Base-by-base conservation (phyloP, 352 stramenopile species). In the Phytophthora citricola region DNA sequence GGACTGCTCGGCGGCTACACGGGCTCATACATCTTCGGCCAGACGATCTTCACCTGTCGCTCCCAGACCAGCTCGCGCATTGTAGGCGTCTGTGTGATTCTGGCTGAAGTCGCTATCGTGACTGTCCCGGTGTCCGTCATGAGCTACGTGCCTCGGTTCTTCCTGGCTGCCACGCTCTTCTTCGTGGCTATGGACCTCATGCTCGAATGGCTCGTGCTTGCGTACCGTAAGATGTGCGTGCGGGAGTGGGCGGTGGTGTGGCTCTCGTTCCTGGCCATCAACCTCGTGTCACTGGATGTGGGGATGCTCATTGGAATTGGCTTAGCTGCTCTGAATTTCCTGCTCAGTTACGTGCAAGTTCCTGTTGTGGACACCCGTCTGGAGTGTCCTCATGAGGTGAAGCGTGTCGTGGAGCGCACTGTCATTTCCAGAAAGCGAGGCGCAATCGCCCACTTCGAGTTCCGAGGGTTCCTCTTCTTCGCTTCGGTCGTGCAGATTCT, bases 11-110 rank as follows among this genome's bases (percentile, higher is more conserved):
- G 97, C 24, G 97, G 97, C 49, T 99, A 98, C 83, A 99, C 97
- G 17, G 97, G 97, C 14, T 98, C 85, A 17, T 99, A 99, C 76
- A 99, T 99, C 64, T 99, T 99, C 75, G 97, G 81, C 27, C 97
- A 99, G 83, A 99, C 94, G 29, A 98, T 99, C 63, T 99, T 99
- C 78, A 98, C 96, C 20, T 98, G 92, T 69, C 83, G 92, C 12
- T 96, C 92, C 61, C 84, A 87, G 49, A 89, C 89, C 66, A 91
- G 97, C 66, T 94, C 84, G 40, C 76, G 92, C 17, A 84, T 95
- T 55, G 93, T 98, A 48, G 94, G 94, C 54, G 34, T 96, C 0
- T 88, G 95, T 41, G 91, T 98, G 57, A 93, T 96, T 45, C 22
- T 87, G 45, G 86, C 71, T n/a, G 91, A 97, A 67, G 77, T 97